Evolutionary conservation across 208 protist genomes (phyloP).

Genomic region (Tritrichomonas musculus): DNA sequence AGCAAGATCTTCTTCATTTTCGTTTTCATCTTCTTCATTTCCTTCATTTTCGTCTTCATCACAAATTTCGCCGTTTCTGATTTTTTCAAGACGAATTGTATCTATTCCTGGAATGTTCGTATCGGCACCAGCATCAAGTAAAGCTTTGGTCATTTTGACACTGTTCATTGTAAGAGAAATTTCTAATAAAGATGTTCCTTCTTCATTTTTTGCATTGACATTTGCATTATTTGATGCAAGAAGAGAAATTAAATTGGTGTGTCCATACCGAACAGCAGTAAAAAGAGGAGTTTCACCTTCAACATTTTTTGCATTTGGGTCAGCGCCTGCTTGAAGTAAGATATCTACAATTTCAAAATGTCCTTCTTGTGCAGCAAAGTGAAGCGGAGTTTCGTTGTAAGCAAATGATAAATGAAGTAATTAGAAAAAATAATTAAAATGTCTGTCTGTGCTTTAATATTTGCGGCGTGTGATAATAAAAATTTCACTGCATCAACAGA

Average conservation of each 20-base stretch:
- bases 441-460: background rate
- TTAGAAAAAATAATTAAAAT: background rate
- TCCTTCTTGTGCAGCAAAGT: slow-evolving; percentile 20
- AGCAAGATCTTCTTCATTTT: no score
- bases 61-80: no score
- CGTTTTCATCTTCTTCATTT: no score
- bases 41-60: no score
- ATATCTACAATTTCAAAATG: background rate
- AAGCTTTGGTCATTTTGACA: no score
- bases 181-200: background rate
- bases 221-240: background rate
- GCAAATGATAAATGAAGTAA: background rate
- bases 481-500: background rate
- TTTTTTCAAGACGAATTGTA: no score
- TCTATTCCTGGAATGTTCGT: no score
- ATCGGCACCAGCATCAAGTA: no score
- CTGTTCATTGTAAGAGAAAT: no score
- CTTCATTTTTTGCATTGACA: background rate
- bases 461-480: background rate
- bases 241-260: background rate
- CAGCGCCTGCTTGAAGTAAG: background rate
- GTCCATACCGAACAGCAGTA: background rate
- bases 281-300: slow-evolving; percentile 30
- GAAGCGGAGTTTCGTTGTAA: background rate
- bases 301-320: background rate